A percentile compares a stretch with the other conserved stretches of the same genome.
These are phyloP conservation scores for Tetrahymena elliotti DNA, from an alignment of 73 alveolate genomes.

Conservation along the genomic window DNA sequence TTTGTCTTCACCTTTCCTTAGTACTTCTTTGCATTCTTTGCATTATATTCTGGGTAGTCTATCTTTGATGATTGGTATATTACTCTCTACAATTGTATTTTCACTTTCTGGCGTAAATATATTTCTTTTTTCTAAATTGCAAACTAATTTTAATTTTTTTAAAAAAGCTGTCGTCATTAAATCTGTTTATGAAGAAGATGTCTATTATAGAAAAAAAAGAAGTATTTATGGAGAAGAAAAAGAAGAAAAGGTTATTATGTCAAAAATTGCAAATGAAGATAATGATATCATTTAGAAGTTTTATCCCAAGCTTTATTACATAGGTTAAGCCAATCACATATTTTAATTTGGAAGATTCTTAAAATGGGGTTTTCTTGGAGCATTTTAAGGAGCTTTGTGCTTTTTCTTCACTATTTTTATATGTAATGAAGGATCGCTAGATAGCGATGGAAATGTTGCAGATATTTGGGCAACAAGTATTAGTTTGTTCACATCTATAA, in stretches of 20 bases:
- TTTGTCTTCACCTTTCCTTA: constrained; percentile 80
- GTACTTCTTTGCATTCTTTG: constrained; percentile 75
- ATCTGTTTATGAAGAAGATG: constrained; percentile 29
- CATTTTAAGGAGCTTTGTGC: constrained; percentile 9
- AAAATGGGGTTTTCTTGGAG: constrained; percentile 26
- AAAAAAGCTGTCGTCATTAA: constrained; percentile 13
- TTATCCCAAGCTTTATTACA: constrained; percentile 28
- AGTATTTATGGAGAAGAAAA: background rate
- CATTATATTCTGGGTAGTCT: constrained; percentile 88
- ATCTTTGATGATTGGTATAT: constrained; percentile 93
- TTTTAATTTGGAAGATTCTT: constrained; percentile 8
- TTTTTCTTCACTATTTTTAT: constrained; percentile 11
- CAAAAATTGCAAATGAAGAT: background rate
- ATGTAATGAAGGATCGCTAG: background rate
- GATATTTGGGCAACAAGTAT: constrained; percentile 8
- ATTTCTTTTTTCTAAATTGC: constrained; percentile 58
- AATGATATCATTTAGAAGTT: constrained; percentile 5
- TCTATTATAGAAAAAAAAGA: constrained; percentile 15
- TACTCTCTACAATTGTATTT: constrained; percentile 86
- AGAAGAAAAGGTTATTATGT: background rate
- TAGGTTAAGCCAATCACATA: constrained; percentile 18
- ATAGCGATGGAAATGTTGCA: background rate
- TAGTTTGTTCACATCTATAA: constrained; percentile 12
- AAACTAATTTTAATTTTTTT: no score
- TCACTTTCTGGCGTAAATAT: constrained; percentile 50